Percentiles rank a stretch among this genome's conserved stretches.
Evolutionary conservation across 2,329 filamentous ascomycete species (phyloP).

Genomic region (Cordyceps farinosa): DNA sequence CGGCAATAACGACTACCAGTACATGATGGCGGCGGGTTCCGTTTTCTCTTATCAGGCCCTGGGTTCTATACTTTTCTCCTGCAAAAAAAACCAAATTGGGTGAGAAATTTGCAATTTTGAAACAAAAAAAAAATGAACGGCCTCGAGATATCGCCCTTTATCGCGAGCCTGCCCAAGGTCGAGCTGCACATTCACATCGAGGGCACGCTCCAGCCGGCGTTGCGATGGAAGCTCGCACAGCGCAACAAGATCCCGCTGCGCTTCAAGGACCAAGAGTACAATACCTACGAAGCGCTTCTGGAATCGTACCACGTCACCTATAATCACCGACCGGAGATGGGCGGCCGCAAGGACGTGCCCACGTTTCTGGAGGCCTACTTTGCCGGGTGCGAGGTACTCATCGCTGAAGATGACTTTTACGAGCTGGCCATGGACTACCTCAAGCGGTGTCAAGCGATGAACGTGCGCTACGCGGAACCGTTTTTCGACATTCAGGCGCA

Average conservation of each 20-base stretch:
- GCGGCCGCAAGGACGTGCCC: constrained; percentile 31
- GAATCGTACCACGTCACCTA: constrained; percentile 60
- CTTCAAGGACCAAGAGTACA: constrained; percentile 47
- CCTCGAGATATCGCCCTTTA: constrained; percentile 42
- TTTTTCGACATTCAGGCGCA: constrained; percentile 79
- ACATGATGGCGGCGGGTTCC: background rate
- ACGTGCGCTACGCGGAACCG: constrained; percentile 67
- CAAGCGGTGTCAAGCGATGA: constrained; percentile 55
- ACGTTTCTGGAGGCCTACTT: constrained; percentile 73
- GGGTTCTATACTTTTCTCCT: background rate
- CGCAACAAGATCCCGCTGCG: constrained; percentile 62
- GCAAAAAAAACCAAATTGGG: background rate
- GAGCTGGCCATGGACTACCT: constrained; percentile 69
- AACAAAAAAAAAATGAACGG: constrained; percentile 27
- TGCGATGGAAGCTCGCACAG: constrained; percentile 64
- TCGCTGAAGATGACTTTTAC: constrained; percentile 65
- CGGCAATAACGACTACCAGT: background rate
- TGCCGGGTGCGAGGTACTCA: constrained; percentile 69
- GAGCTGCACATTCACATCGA: constrained; percentile 79
- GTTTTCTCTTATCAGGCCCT: background rate
- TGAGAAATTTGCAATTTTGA: background rate
- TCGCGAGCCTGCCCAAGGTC: constrained; percentile 67
- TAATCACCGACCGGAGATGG: constrained; percentile 38
- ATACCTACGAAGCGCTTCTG: constrained; percentile 54
- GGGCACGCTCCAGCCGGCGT: constrained; percentile 63